Base-by-base conservation (phyloP, 495 filamentous ascomycete genomes). In the Halenospora varia region DNA sequence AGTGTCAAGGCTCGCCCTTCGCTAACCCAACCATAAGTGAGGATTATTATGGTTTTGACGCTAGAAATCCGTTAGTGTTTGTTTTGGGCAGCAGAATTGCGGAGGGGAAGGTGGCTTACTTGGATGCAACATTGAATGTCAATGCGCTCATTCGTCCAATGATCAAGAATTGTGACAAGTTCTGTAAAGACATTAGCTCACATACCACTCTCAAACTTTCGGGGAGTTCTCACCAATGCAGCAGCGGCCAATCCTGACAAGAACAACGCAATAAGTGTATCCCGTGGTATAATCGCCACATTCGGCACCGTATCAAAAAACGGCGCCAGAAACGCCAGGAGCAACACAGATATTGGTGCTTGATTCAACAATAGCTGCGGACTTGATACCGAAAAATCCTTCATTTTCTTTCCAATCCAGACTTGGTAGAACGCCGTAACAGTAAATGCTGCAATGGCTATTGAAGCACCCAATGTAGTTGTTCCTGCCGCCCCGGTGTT, bases 371-470 rank as follows among this genome's bases (percentile, higher is more conserved):
- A 58, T 11, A 73, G 59, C 44, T 73, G 70, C 2, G 69, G 69
- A 39, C 61, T 63, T 0, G 67, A 66, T 10, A 71, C 70, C 10
- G 50, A 45, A 47, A 73, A 71, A 44, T 71, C 70, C 47, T 68
- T 64, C 56, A 73, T 73, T 53, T 71, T 71, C 68, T 71, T 73
- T 40, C 70, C 69, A 47, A 73, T 73, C 69, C 69, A 71, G 17
- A 73, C 68, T 56, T 73, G 70, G 51, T 73, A 73, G 49, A 73
- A 65, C 1, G 68, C 69, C 2, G 70, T 73, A 0, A 69, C 65
- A 46, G 56, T 63, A 53, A 73, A 73, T 0, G 70, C 70, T 23
- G 68, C 57, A 25, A 64, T 55, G 1, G 70, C 70, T 46, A 73
- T 66, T 2, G 65, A 65, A 2, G 70, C 66, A 9, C 70, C 70